Evolutionary conservation across 139 green algal genomes (phyloP).

Genomic region (Desmodesmus armatus): DNA sequence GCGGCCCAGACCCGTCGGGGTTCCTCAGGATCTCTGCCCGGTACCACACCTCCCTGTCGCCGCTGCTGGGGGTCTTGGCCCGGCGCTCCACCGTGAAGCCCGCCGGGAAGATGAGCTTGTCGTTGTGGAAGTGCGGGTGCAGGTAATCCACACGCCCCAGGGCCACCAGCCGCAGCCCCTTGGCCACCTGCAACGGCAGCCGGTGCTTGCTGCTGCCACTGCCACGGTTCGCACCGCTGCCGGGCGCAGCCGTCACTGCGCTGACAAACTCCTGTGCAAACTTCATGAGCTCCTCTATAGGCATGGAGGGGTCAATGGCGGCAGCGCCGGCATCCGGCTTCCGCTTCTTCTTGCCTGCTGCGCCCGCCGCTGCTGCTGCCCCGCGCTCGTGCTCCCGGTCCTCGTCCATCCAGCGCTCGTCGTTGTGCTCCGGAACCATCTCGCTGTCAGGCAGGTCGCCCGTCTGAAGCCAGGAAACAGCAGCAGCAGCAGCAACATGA

Average conservation of each 20-base stretch:
- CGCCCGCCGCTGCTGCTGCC: not conserved
- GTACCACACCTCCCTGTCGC: constrained; percentile 54
- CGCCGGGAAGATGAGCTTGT: constrained; percentile 76
- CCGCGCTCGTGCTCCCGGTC: not conserved
- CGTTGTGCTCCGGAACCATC: constrained; percentile 74
- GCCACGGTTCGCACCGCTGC: not conserved
- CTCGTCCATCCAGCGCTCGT: constrained; percentile 50
- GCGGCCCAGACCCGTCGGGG: constrained; percentile 55
- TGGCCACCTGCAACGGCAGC: constrained; percentile 52
- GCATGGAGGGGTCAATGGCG: too few relatives aligned
- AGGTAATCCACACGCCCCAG: constrained; percentile 77
- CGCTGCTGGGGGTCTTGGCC: constrained; percentile 27
- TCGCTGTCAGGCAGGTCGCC: constrained; percentile 58
- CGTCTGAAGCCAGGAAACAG: constrained; percentile 38
- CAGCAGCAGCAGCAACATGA: not conserved
- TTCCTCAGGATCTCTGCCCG: constrained; percentile 56
- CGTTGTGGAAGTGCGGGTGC: constrained; percentile 75
- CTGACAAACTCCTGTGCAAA: too few relatives aligned
- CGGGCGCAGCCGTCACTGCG: not conserved
- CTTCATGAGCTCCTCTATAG: not conserved
- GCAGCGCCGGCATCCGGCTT: too few relatives aligned
- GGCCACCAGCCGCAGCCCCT: constrained; percentile 56
- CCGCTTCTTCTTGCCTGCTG: too few relatives aligned
- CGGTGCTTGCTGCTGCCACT: constrained; percentile 1
- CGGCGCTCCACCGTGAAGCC: constrained; percentile 66